Base-by-base conservation (phyloP, 495 filamentous ascomycete species). In the Hypoxylon crocopeplum region DNA sequence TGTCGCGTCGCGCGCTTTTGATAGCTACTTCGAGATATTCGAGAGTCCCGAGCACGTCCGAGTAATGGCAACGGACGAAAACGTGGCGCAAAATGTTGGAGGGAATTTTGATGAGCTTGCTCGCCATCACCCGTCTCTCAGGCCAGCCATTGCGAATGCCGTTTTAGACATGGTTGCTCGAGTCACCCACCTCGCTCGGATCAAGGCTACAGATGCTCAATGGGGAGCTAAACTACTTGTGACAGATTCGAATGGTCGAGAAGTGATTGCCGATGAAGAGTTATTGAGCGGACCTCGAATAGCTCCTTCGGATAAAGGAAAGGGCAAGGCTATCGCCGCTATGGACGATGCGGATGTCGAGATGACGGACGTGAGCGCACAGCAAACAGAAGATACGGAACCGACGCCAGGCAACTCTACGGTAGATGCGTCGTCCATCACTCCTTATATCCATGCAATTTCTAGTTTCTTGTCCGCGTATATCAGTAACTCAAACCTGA, bases 31-130 rank as follows among this genome's bases (percentile, higher is more conserved):
- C 56, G 91, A 96, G 67, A 90, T 97, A 21, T 98, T 98, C 62
- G 90, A 96, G 72, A 97, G 89, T 58, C 86, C 92, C 4, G 85
- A 86, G 2, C 95, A 99, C 72, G 86, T 98, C 37, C 92, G 90
- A 61, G 86, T 83, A 57, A 79, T 98, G 80, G 82, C 86, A 39
- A 73, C 81, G 30, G 93, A 97, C 49, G 77, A 82, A 5, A 85
- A 88, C n/a, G 74, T 87, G 25, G 72, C 87, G 1, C 75, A 69
- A 32, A 79, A 80, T 33, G 77, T 98, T 33, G 94, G 95, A 16
- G 83, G 80, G 5, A 88, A 88, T 10, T 96, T 99, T 68, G 95
- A 99, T 69, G 94, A 99, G 68, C 80, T 99, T 51, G 88, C 93
- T 22, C 86, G 94, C 15, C 94, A 99, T 67, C 95, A 99, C 69